These are phyloP conservation scores for Strigomonas culicis DNA, from an alignment of 208 protist species.

Conservation along the genomic window DNA sequence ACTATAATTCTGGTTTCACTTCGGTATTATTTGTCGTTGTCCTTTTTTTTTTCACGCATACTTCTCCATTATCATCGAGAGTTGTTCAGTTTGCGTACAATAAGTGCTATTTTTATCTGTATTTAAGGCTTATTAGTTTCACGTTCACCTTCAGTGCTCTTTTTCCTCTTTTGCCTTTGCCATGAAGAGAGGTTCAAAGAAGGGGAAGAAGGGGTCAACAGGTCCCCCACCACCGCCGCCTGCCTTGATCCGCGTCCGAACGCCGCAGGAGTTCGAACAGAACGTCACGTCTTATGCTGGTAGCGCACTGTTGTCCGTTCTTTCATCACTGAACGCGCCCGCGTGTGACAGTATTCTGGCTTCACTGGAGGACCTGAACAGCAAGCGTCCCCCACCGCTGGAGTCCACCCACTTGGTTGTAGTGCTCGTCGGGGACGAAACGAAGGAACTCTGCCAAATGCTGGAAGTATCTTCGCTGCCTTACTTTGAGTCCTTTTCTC, in stretches of 20 bases:
- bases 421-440: constrained; percentile 37
- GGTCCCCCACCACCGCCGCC: constrained; percentile 57
- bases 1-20: neutral
- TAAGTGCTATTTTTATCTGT: neutral
- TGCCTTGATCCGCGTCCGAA: constrained; percentile 41
- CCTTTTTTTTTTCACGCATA: constrained; percentile 1
- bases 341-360: constrained; percentile 42
- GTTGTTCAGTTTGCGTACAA: constrained; percentile 6
- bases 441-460: constrained; percentile 35
- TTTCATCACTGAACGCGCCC: constrained; percentile 46
- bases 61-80: constrained; percentile 3
- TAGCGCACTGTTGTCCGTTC: constrained; percentile 46
- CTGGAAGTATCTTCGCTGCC: constrained; percentile 45
- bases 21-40: constrained; percentile 8
- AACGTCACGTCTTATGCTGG: constrained; percentile 35
- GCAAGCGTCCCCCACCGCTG: constrained; percentile 36
- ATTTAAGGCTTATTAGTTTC: constrained; percentile 3
- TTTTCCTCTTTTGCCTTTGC: constrained; percentile 4
- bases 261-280: constrained; percentile 39
- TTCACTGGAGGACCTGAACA: constrained; percentile 65
- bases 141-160: neutral
- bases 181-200: constrained; percentile 6
- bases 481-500: constrained; percentile 51
- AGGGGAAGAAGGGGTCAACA: constrained; percentile 25
- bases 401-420: constrained; percentile 48